Conservation (phyloP, 305 asterid species). For the Striga hermonthica region DNA sequence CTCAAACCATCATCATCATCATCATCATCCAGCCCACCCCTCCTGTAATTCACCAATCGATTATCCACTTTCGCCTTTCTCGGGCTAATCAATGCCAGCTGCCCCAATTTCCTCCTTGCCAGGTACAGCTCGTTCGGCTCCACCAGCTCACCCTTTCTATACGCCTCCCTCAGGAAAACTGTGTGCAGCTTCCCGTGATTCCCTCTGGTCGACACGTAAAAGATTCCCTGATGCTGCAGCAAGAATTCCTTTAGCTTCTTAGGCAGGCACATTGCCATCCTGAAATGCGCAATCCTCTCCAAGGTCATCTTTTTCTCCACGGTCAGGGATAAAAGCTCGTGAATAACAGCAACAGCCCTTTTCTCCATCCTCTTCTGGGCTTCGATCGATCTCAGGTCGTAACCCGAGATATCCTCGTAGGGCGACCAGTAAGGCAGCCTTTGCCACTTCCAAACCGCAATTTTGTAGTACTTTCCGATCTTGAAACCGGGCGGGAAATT, state of each 20-base stretch:
- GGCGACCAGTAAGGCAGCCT: conserved; percentile 97
- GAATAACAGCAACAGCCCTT: conserved; percentile 80
- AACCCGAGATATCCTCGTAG: conserved; percentile 70
- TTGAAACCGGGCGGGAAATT: conserved; percentile 94
- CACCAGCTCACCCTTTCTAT: conserved; percentile 75
- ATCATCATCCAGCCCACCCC: conserved; percentile 42
- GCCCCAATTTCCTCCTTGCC: conserved; percentile 78
- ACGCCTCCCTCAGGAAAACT: conserved; percentile 82
- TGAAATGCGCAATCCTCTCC: conserved; percentile 81
- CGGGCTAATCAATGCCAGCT: conserved; percentile 65
- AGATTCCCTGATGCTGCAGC: conserved; percentile 89
- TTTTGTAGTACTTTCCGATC: conserved; percentile 80
- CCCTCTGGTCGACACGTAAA: conserved; percentile 80
- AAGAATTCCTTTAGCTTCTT: conserved; percentile 83
- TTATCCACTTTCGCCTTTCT: conserved; percentile 53
- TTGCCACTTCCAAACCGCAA: conserved; percentile 96
- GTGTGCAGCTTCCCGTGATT: conserved; percentile 86
- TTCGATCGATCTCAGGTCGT: conserved; percentile 80
- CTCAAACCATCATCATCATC: not conserved
- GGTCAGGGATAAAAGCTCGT: conserved; percentile 61
- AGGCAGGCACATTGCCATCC: conserved; percentile 75
- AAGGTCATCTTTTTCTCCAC: conserved; percentile 80
- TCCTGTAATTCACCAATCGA: conserved; percentile 47
- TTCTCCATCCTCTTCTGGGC: conserved; percentile 94
- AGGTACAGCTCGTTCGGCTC: conserved; percentile 72